Evolutionary conservation across 441 rosid species (phyloP).

Genomic region (Populus hybrid): DNA sequence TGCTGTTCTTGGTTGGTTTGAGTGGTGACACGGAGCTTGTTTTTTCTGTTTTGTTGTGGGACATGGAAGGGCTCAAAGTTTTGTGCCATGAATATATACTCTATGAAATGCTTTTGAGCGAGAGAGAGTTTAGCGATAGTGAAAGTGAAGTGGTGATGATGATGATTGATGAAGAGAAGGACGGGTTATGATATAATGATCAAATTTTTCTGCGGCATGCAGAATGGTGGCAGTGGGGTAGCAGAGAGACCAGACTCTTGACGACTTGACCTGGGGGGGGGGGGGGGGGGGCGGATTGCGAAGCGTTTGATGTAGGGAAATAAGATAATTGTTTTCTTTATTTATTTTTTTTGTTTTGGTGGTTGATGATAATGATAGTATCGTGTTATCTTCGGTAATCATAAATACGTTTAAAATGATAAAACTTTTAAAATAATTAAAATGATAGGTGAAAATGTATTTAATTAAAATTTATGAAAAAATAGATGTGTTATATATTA

Average conservation of each 20-base stretch:
- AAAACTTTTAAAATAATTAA: too few relatives aligned
- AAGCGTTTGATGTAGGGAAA: neutral
- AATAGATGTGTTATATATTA: too few relatives aligned
- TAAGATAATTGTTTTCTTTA: too few relatives aligned
- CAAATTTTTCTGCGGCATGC: too few relatives aligned
- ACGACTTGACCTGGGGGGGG: neutral
- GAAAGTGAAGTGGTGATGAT: neutral
- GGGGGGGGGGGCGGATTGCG: neutral
- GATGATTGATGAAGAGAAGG: constrained; percentile 5
- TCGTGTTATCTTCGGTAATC: neutral
- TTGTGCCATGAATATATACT: constrained; percentile 26
- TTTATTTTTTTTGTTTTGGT: too few relatives aligned
- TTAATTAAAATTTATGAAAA: too few relatives aligned
- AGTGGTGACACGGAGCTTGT: constrained; percentile 8
- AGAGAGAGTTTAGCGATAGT: neutral
- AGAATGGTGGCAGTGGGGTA: neutral
- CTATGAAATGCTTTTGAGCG: neutral
- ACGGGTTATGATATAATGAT: constrained; percentile 5
- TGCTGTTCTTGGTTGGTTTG: constrained; percentile 18
- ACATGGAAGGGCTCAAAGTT: constrained; percentile 23
- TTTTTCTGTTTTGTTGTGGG: constrained; percentile 21
- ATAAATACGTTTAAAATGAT: too few relatives aligned
- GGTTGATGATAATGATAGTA: neutral
- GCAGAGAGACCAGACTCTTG: neutral
- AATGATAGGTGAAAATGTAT: too few relatives aligned